Percentiles rank a stretch among this genome's conserved stretches.
phyloP scores from a whole-genome alignment of 139 green algal species.

The Haematococcus lacustris region DNA sequence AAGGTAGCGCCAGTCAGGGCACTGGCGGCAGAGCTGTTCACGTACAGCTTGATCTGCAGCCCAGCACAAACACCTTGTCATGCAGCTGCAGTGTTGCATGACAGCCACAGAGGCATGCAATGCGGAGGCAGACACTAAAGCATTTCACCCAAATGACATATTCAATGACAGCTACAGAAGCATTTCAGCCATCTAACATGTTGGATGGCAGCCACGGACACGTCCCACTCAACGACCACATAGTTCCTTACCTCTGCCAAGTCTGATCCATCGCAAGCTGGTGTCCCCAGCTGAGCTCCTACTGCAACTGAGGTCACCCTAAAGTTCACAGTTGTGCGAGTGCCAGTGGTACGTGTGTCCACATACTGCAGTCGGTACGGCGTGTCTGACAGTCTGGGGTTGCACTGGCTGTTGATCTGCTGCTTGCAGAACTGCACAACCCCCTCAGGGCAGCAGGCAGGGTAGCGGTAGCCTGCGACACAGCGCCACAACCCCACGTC shows the following conservation, averaged over 20 bases:
- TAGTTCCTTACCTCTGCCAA: background rate
- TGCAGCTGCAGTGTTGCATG: background rate
- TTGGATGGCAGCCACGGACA: too few species aligned
- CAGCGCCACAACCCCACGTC: too few species aligned
- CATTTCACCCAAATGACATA: too few species aligned
- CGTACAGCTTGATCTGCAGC: background rate
- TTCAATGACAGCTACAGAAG: too few species aligned
- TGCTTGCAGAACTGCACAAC: slow-evolving; percentile 4
- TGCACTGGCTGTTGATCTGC: background rate
- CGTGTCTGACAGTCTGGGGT: slow-evolving; percentile 5
- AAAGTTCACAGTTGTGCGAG: background rate
- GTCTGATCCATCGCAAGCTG: background rate
- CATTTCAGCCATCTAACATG: too few species aligned
- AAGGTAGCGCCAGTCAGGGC: too few species aligned
- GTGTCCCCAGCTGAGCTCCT: background rate
- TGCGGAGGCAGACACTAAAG: too few species aligned
- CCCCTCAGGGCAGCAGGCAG: slow-evolving; percentile 6
- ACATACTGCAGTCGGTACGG: slow-evolving; percentile 4
- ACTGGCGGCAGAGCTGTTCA: background rate
- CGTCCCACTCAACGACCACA: background rate
- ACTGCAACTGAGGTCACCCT: slow-evolving; percentile 1
- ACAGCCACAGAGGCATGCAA: too few species aligned
- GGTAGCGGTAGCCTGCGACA: background rate
- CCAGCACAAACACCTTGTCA: background rate
- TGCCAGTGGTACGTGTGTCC: background rate